phyloP scores from a whole-genome alignment of 352 stramenopile species.

The Detonula confervacea region DNA sequence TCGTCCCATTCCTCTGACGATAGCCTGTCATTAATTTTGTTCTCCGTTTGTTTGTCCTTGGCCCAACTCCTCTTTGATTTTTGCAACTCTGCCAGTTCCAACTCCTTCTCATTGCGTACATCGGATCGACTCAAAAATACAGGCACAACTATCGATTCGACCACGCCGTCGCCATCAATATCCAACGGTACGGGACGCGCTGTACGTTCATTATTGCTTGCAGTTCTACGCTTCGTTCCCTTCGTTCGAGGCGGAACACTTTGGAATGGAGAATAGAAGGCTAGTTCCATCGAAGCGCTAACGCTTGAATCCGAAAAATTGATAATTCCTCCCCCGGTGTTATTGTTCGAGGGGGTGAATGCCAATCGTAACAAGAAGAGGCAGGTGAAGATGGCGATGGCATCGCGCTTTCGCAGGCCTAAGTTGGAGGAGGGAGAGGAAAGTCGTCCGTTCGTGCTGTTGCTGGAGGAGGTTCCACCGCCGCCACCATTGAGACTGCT shows the following conservation, averaged over 20 bases:
- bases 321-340: background rate
- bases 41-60: background rate
- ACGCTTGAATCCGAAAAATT: constrained; percentile 33
- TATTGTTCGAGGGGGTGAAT: constrained; percentile 27
- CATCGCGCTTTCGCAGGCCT: constrained; percentile 40
- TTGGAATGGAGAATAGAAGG: constrained; percentile 52
- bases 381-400: constrained; percentile 40
- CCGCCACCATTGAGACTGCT: background rate
- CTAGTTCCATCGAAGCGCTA: constrained; percentile 42
- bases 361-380: constrained; percentile 53
- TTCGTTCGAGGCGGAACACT: constrained; percentile 10
- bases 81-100: constrained; percentile 6
- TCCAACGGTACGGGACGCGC: constrained; percentile 64
- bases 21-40: background rate
- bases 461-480: background rate
- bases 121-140: constrained; percentile 30
- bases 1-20: constrained; percentile 11
- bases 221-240: background rate
- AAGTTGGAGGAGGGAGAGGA: constrained; percentile 10
- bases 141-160: constrained; percentile 71
- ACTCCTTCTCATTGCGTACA: constrained; percentile 19
- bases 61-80: background rate
- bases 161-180: constrained; percentile 76
- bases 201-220: constrained; percentile 6
- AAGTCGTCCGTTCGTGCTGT: constrained; percentile 4